Percentiles rank a stretch among this genome's conserved stretches.
phyloP scores from a whole-genome alignment of 2,329 filamentous ascomycete genomes.

The Cladosporium cucumerinum region DNA sequence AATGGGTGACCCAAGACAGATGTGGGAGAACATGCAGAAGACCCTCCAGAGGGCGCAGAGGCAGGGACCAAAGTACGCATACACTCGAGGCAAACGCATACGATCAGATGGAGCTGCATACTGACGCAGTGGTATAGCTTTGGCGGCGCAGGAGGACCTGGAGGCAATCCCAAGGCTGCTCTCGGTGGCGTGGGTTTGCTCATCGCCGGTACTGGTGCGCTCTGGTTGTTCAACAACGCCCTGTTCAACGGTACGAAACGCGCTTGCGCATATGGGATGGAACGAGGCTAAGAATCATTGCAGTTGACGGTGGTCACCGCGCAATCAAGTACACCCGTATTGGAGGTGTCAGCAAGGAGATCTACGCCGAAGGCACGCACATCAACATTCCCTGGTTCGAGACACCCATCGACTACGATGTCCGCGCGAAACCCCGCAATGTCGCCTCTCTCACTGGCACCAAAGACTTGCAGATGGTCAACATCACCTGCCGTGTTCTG shows the following conservation, averaged over 20 bases:
- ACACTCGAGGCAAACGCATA: constrained; percentile 4
- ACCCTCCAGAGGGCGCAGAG: constrained; percentile 51
- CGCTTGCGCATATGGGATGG: not conserved
- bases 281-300: constrained; percentile 11
- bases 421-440: constrained; percentile 94
- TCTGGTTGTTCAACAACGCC: constrained; percentile 58
- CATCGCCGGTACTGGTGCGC: constrained; percentile 50
- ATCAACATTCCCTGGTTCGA: constrained; percentile 95
- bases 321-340: constrained; percentile 94
- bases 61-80: constrained; percentile 42
- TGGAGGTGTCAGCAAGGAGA: constrained; percentile 91
- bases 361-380: constrained; percentile 96
- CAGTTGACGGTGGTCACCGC: constrained; percentile 93
- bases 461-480: constrained; percentile 99
- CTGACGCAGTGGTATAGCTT: constrained; percentile 33
- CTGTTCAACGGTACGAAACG: constrained; percentile 61
- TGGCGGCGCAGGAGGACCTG: constrained; percentile 48
- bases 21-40: constrained; percentile 63
- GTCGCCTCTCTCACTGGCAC: constrained; percentile 96
- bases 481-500: constrained; percentile 99
- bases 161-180: constrained; percentile 49
- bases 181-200: constrained; percentile 54
- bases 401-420: constrained; percentile 92
- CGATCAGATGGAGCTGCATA: constrained; percentile 15
- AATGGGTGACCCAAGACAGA: constrained; percentile 58